Evolutionary conservation across 192 early-diverging fungal species (phyloP), one percentile per base, ranked within the genome.

Genomic region (Gaertneriomyces semiglobifer): DNA sequence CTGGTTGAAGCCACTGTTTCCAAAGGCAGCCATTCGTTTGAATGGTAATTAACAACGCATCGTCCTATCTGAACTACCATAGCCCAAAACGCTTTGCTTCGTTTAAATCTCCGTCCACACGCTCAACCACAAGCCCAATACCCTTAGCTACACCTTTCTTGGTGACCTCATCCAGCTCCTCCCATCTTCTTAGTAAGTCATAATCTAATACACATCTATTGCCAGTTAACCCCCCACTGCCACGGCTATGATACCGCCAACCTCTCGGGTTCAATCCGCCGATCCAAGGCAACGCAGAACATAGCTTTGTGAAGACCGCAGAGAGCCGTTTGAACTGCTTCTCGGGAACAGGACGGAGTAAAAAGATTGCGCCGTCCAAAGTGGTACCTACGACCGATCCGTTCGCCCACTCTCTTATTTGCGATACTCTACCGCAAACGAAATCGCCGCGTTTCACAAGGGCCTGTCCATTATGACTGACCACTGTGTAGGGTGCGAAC

Each of bases 231-330:
- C 18, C 18, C 12, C 11, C 48, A 50, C 18, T n/a, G 12, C 12
- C 11, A 18, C 11, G 38, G 40, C 20, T 60, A 39, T 60, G 53
- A n/a, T 81, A 84, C 77, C 94, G 83, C 69, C 82, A 98, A 18
- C 90, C 93, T 44, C 94, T 80, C 7, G 97, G 95, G 64, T 99
- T 98, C 58, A 99, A 72, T 4, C 93, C 95, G 12, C 92, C 93
- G 38, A 84, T 69, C 54, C 93, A 94, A 66, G 88, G 88, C 5
- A 94, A 53, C 45, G 85, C 84, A 50, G 88, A 90, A 3, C 93
- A 89, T 73, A 99, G 79, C 41, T 91, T 88, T n/a, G 88, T 80
- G 64, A 91, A 91, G 14, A 99, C 73, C 2, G 88, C 84, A 42
- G 88, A 86, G 33, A 97, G 71, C 18, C 97, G 86, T 77, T 96